Conservation (phyloP, 2,329 filamentous ascomycete genomes). For the Huntiella bhutanensis region DNA sequence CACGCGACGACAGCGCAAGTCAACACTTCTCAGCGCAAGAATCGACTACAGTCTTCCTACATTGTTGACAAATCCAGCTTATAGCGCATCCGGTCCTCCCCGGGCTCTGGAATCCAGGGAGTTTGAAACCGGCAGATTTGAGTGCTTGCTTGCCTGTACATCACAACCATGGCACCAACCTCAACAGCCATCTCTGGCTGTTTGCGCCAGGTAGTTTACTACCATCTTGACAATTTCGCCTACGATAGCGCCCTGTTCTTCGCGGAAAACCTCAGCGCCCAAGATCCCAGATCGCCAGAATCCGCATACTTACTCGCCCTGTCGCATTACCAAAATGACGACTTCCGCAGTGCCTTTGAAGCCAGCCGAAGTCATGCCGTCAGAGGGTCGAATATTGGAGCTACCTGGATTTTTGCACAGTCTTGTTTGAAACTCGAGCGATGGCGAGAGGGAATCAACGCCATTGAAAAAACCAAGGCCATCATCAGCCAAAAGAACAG, state of each 20-base stretch:
- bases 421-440: slow-evolving; percentile 64
- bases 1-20: too few relatives aligned
- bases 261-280: slow-evolving; percentile 65
- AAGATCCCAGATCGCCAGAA: slow-evolving; percentile 66
- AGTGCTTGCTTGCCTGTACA: background rate
- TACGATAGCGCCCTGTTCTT: slow-evolving; percentile 86
- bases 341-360: slow-evolving; percentile 73
- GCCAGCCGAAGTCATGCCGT: slow-evolving; percentile 52
- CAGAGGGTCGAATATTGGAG: slow-evolving; percentile 61
- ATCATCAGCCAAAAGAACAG: slow-evolving; percentile 58
- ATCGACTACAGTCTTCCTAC: too few relatives aligned
- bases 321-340: slow-evolving; percentile 66
- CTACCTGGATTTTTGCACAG: slow-evolving; percentile 81
- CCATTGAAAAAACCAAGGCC: slow-evolving; percentile 63
- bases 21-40: too few relatives aligned
- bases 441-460: slow-evolving; percentile 62
- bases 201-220: slow-evolving; percentile 41
- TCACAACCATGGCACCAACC: slow-evolving; percentile 32
- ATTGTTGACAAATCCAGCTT: too few relatives aligned
- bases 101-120: too few relatives aligned
- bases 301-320: slow-evolving; percentile 67
- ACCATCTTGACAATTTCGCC: slow-evolving; percentile 74
- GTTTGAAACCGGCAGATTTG: too few relatives aligned
- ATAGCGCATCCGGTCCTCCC: too few relatives aligned
- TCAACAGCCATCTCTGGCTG: slow-evolving; percentile 30